Base-by-base conservation (phyloP, 805 yeast species). In the Saccharomycodes ludwigii region DNA sequence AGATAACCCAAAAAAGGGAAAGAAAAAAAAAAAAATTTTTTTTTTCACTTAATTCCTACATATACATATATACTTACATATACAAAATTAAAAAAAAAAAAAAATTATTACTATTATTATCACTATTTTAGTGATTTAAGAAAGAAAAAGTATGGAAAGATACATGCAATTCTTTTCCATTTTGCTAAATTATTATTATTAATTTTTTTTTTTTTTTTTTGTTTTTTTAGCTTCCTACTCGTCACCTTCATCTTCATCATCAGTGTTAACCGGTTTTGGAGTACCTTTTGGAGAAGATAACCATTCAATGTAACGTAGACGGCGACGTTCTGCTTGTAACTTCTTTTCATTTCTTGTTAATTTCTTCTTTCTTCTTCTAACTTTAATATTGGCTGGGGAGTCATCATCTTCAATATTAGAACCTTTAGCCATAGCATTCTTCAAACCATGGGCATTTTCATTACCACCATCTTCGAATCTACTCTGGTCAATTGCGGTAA, bases 301-400 rank as follows among this genome's bases (percentile, higher is more conserved):
- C 98, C 98, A 88, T 47, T 82, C 95, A 33, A 88, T 66, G 57
- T 88, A 81, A 61, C 97, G 76, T 57, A 84, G 62, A 61, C 98
- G 77, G 65, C 97, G 80, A 65, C 97, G 77, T 57, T 81, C 93
- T 23, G 78, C 93, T 60, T 86, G 85, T 28, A 66, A 62, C 64
- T 88, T 88, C 76, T 83, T 76, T 50, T 88, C 96, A 54, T 88
- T 88, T 72, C 98, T 77, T 18, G 97, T 91, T 74, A 91, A 64
- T 74, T 85, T 86, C 88, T 82, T 91, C 82, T 85, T 86, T 71
- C 83, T 78, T 52, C 68, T 67, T 59, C 82, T 81, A 36, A 91
- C 84, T 70, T 88, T 88, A 61, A 88, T 86, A 59, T 91, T 82
- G 29, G 95, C 94, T 9, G 97, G 97, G 24, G 95, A 85, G 47